phyloP scores from a whole-genome alignment of 306 rosid species.

The Citrullus colocynthis region DNA sequence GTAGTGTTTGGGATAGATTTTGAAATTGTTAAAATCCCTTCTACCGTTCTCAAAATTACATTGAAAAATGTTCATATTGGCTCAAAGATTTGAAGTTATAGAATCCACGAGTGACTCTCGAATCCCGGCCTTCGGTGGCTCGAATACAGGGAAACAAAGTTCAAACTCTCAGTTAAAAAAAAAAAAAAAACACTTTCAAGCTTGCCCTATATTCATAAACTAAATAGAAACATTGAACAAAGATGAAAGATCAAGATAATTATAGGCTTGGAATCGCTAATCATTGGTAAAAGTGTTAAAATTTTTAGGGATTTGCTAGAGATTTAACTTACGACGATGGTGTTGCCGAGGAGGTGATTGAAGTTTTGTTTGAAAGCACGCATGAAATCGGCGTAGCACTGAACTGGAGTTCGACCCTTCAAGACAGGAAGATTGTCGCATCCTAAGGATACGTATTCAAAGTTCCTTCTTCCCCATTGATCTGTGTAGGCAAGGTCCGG shows the following conservation, averaged over 20 bases:
- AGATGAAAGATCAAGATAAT: background rate
- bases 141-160: too few species aligned
- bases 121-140: too few species aligned
- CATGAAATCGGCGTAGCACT: conserved; percentile 74
- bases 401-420: conserved; percentile 69
- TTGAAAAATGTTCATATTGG: too few species aligned
- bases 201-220: background rate
- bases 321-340: conserved; percentile 50
- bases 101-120: too few species aligned
- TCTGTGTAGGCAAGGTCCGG: conserved; percentile 60
- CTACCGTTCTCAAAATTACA: too few species aligned
- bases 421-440: conserved; percentile 74
- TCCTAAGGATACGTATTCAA: conserved; percentile 73
- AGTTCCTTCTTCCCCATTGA: conserved; percentile 62
- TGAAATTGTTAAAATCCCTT: background rate
- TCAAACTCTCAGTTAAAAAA: too few species aligned
- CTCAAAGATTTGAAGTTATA: background rate
- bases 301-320: background rate
- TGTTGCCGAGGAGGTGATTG: conserved; percentile 38
- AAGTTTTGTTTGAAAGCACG: conserved; percentile 57
- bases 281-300: background rate
- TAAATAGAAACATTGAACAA: background rate
- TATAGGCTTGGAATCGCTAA: background rate
- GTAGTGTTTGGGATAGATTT: background rate
- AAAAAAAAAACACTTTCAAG: too few species aligned